phyloP scores from a whole-genome alignment of 2,329 filamentous ascomycete species.

The Sclerotinia sclerotiorum region DNA sequence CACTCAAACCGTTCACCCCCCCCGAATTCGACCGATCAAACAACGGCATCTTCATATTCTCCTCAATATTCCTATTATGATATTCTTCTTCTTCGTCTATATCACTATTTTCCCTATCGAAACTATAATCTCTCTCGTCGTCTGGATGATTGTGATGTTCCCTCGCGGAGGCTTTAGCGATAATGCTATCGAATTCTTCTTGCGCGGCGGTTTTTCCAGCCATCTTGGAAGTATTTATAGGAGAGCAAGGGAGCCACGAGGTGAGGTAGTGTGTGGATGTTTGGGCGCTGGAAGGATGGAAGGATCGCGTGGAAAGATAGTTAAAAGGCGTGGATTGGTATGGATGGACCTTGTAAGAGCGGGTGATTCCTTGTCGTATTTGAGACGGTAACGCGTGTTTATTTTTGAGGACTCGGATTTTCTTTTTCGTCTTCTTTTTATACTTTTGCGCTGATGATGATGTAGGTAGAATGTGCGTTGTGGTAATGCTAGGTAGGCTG shows the following conservation, averaged over 20 bases:
- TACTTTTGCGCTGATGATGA: background rate
- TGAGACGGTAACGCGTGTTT: background rate
- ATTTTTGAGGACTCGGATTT: background rate
- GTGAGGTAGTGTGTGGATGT: constrained; percentile 26
- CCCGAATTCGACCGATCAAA: constrained; percentile 45
- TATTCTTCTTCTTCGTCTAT: constrained; percentile 48
- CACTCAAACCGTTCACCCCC: constrained; percentile 22
- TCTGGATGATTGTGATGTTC: constrained; percentile 46
- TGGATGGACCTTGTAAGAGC: constrained; percentile 7
- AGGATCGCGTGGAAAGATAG: constrained; percentile 19
- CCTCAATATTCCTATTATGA: constrained; percentile 52
- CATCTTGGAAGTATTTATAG: constrained; percentile 30
- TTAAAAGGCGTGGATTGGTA: background rate
- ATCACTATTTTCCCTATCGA: constrained; percentile 56
- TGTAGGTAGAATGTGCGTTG: constrained; percentile 1
- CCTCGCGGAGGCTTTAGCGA: constrained; percentile 53
- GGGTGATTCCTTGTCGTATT: background rate
- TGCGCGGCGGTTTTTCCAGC: constrained; percentile 55
- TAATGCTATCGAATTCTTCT: constrained; percentile 65
- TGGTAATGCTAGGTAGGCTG: background rate
- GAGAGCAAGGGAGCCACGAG: constrained; percentile 27
- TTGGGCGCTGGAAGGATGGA: constrained; percentile 15
- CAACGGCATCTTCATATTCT: constrained; percentile 64
- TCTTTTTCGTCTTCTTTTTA: background rate
- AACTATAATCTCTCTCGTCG: constrained; percentile 56